Evolutionary conservation across 805 yeast genomes (phyloP), one percentile per base, ranked within the genome.

Genomic region (Candida montana): DNA sequence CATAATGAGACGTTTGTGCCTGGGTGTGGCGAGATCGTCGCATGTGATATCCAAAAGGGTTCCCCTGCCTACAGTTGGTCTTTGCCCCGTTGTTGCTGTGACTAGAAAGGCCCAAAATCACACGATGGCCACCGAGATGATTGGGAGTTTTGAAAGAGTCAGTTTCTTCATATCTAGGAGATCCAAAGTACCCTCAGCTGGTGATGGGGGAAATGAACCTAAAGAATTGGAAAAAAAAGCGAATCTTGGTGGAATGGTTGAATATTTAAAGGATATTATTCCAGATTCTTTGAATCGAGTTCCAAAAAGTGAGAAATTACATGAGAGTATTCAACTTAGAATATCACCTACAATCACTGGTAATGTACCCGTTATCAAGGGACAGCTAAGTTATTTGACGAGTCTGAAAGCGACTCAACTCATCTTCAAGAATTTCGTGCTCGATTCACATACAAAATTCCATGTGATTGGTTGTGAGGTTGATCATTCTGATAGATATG

Each of bases 341-440:
- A 58, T 83, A 2, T 68, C 79, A 33, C 89, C 89, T 0, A 63
- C 71, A 1, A 71, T 74, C 34, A 70, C 69, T 36, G n/a, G 29
- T 26, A 71, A 71, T 44, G 48, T 79, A 11, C 89, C 89, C 2
- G 58, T 62, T 2, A 58, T 83, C 19, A 69, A 69, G 35, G 87
- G 88, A 0, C 69, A 63, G 26, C 62, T 69, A 13, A 67, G 80
- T 13, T 81, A 81, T 55, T 66, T 70, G 33, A 69, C 82, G 3
- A 69, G 83, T 0, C 59, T 75, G 45, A 80, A 78, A 48, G 69
- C 85, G 1, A 54, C 81, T 2, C 79, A 77, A 51, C 46, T 79
- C 19, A 55, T 78, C 4, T 45, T 79, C 26, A 75, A 78, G 3
- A 76, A 76, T 29, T 65, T 82, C 35, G 68, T 81, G 12, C 52